Base-by-base conservation (phyloP, 352 stramenopile species). In the Phytophthora pluvialis region DNA sequence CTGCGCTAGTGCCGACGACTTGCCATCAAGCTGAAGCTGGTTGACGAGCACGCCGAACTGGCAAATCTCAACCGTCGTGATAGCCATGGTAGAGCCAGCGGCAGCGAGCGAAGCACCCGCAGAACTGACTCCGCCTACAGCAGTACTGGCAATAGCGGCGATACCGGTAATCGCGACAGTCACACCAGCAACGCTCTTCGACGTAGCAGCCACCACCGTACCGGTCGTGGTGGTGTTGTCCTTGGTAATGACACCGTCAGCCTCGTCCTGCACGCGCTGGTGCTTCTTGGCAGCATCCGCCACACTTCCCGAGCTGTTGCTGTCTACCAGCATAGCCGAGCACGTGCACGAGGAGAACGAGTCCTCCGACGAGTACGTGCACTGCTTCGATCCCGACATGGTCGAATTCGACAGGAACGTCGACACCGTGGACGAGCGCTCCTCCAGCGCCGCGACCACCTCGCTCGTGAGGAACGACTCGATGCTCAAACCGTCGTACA, bases 41-140 rank as follows among this genome's bases (percentile, higher is more conserved):
- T 91, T 91, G 47, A 93, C 75, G 12, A 92, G 76, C 38, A 94
- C 86, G 1, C 71, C 78, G 40, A 94, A 94, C 58, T 93, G 83
- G 43, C 84, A 92, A 38, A 94, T 82, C 51, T 94, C 86, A 5
- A 94, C 71, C 5, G 86, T 93, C 29, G 81, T 86, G 21, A 92
- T 80, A 16, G 80, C 86, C 40, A 88, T 81, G 33, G 81, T 88
- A 12, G 80, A 84, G 10, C 80, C 80, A 31, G 73, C 83, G 8
- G 79, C 80, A 0, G 83, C 69, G 6, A 86, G 70, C 2, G 81
- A 81, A 8, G 83, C 82, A 35, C 64, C 66, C 0, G 73, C 77
- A 47, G 72, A 75, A n/a, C 62, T 79, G 5, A 72, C 53, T 21
- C 68, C 55, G 16, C 74, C 70, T 7, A 83, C 81, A 18, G 86